Evolutionary conservation across 179 eudicot genomes (phyloP), one percentile per base, ranked within the genome.

Genomic region (Actinidia polygama): DNA sequence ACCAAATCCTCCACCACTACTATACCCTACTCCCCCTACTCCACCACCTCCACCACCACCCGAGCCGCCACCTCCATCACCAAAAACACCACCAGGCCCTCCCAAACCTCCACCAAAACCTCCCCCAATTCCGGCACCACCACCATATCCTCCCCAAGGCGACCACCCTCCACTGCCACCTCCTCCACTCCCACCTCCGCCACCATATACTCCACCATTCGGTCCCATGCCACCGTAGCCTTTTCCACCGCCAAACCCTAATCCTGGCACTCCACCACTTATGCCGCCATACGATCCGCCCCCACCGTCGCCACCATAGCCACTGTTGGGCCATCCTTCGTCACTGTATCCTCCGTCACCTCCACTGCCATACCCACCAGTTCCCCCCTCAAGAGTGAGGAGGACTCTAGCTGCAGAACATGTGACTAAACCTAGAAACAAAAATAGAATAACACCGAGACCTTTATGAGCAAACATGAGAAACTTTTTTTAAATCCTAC

Each of bases 391-490:
- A 23, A 47, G 53, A 14, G 40, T 51, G 18, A 87, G 72, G 49
- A 85, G 86, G 19, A 72, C 47, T 80, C 90, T 80, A 81, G 90
- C 82, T 36, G 85, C 88, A 14, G 86, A 85, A 62, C 85, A 85
- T 47, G 85, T 10, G 3, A 61, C 86, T n/a, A 83, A 55, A 71
- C 84, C 75, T 70, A 87, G 61, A 46, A 87, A 44, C 53, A 82
- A 68, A 68, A 85, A 81, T 86, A 87, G 73, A 73, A 85, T 44
- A 6, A 81, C 47, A 59, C 58, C 44, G 46, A 62, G 10, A 80
- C 67, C 55, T 58, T 63, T 87, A 11, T 81, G 83, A 26, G 55
- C 7, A 44, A 75, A 80, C 90, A 87, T 87, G 7, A 7, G 67
- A 64, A 24, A 1, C 7, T 11, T 51, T 36, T n/a, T 51, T 8